A percentile compares a stretch with the other conserved stretches of the same genome.
These are phyloP conservation scores for Pythium grandisporangium DNA, from an alignment of 352 stramenopile genomes.

Conservation along the genomic window DNA sequence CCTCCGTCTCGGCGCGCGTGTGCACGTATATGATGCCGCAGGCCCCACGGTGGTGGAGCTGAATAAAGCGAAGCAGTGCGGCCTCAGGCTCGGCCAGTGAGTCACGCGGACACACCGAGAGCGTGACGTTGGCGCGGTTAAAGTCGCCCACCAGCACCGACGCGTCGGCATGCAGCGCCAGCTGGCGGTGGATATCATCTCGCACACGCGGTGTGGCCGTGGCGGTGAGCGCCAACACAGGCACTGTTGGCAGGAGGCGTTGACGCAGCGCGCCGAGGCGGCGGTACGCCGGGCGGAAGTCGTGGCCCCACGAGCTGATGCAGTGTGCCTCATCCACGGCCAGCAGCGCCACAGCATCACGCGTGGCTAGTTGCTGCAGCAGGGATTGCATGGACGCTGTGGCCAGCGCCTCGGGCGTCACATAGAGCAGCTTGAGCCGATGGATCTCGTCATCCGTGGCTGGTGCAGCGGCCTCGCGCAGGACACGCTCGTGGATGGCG, in stretches of 20 bases:
- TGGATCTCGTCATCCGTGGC: conserved; percentile 9
- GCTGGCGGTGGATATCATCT: conserved; percentile 36
- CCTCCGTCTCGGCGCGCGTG: conserved; percentile 41
- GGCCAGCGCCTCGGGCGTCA: conserved; percentile 80
- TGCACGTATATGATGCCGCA: conserved; percentile 50
- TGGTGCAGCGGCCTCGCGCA: conserved; percentile 8
- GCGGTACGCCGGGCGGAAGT: conserved; percentile 80
- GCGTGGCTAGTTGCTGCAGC: conserved; percentile 17
- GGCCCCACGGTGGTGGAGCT: conserved; percentile 14
- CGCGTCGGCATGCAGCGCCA: conserved; percentile 21
- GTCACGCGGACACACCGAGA: conserved; percentile 41
- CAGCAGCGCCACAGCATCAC: conserved; percentile 34
- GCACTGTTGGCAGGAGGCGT: conserved; percentile 18
- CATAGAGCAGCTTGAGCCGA: conserved; percentile 84
- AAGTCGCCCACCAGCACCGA: conserved; percentile 43
- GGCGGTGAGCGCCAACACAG: conserved; percentile 86
- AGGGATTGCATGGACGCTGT: conserved; percentile 37
- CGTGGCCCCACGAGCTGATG: conserved; percentile 84
- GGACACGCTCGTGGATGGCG: conserved; percentile 17
- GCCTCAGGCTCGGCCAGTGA: conserved; percentile 25
- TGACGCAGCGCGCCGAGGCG: conserved; percentile 28
- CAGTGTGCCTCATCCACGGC: conserved; percentile 90
- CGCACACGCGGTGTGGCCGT: conserved; percentile 74
- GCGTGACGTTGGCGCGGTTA: conserved; percentile 52
- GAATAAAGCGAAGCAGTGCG: conserved; percentile 31